Evolutionary conservation across 345 rosid species (phyloP).

Genomic region (Nephelium lappaceum): DNA sequence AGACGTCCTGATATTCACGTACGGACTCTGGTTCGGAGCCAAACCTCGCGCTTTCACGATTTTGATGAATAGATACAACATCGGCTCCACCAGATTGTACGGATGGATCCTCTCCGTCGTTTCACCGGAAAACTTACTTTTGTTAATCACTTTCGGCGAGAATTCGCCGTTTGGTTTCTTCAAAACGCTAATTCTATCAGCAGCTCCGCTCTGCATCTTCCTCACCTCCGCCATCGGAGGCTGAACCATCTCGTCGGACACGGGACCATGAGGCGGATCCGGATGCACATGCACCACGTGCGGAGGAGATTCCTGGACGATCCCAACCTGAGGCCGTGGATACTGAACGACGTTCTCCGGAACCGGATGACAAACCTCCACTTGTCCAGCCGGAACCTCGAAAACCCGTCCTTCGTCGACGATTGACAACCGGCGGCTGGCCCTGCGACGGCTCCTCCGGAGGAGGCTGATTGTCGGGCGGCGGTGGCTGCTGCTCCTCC

Average conservation of each 20-base stretch:
- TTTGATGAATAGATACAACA: constrained; percentile 76
- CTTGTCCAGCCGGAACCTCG: constrained; percentile 41
- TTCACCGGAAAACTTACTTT: constrained; percentile 36
- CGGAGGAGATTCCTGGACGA: constrained; percentile 60
- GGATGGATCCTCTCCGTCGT: constrained; percentile 56
- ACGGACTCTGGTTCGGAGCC: constrained; percentile 59
- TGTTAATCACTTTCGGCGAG: constrained; percentile 67
- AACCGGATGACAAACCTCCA: constrained; percentile 31
- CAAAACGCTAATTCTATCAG: constrained; percentile 60
- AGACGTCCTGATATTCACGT: constrained; percentile 64
- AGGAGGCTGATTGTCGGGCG: constrained; percentile 36
- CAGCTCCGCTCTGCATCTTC: constrained; percentile 66
- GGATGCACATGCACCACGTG: constrained; percentile 32
- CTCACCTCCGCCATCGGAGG: constrained; percentile 47
- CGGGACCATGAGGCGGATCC: constrained; percentile 35
- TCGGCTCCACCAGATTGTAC: constrained; percentile 83
- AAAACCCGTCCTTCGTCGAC: constrained; percentile 62
- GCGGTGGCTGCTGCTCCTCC: constrained; percentile 33
- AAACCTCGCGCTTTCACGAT: constrained; percentile 83
- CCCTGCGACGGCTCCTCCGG: constrained; percentile 17
- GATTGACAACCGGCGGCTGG: constrained; percentile 41
- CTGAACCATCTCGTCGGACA: constrained; percentile 15
- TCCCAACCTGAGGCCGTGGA: constrained; percentile 50
- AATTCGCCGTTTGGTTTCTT: constrained; percentile 63
- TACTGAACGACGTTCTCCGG: not conserved